Conservation (phyloP, 495 filamentous ascomycete genomes). For the Lasiosphaeris hirsuta region DNA sequence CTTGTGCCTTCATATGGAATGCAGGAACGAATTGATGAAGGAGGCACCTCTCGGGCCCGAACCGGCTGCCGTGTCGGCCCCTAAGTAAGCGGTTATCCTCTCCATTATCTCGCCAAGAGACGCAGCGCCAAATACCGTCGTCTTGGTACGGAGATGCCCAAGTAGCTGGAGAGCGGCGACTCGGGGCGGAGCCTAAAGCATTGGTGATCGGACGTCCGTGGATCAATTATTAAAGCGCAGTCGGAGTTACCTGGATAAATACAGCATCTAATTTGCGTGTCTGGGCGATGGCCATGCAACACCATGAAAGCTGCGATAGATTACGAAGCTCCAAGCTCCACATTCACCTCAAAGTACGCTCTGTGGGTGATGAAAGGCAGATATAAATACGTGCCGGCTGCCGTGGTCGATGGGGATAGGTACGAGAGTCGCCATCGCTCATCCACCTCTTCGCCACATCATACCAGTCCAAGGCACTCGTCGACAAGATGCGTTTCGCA, state of each 20-base stretch:
- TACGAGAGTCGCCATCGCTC: neutral
- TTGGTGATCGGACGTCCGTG: slow-evolving; percentile 25
- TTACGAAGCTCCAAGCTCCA: no score
- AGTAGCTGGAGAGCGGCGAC: slow-evolving; percentile 1
- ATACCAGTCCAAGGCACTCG: no score
- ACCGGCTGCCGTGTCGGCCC: slow-evolving; percentile 1
- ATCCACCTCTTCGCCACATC: neutral
- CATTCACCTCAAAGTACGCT: no score
- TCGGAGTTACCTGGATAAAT: slow-evolving; percentile 29
- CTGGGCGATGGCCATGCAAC: neutral
- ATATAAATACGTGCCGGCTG: no score
- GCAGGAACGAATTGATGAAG: slow-evolving; percentile 26
- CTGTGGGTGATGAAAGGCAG: neutral
- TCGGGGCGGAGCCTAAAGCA: slow-evolving; percentile 7
- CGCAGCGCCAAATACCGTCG: neutral
- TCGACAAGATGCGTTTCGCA: slow-evolving; percentile 27
- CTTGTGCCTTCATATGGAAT: slow-evolving; percentile 9
- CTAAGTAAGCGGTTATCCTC: neutral
- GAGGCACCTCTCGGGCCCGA: slow-evolving; percentile 26
- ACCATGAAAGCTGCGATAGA: neutral
- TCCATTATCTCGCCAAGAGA: slow-evolving; percentile 4
- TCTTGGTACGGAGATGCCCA: neutral
- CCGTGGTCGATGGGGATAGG: no score
- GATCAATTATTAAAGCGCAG: slow-evolving; percentile 20
- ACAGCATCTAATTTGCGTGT: slow-evolving; percentile 17